Base-by-base conservation (phyloP, 2,329 filamentous ascomycete genomes). In the Monosporascus ibericus region DNA sequence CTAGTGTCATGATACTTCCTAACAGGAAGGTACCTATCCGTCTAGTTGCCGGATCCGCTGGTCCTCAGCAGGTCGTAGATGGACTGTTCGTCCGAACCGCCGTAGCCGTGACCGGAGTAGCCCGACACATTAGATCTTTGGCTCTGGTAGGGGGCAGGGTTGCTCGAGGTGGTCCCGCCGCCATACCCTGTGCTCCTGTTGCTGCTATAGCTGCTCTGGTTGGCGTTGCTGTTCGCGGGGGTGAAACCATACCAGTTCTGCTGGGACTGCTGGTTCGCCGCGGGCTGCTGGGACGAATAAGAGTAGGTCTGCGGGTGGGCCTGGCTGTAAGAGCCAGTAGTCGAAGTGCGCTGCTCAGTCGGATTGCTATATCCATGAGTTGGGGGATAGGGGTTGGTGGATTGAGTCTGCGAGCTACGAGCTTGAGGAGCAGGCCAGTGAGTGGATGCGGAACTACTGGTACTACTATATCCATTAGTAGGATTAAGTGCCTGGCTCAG, bases 181-280 rank as follows among this genome's bases (percentile, higher is more conserved):
- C 53, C 37, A 51, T 64, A 65, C 4, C 52, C 52, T 30, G 50
- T 55, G 51, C 55, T 62, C 40, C 60, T 58, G 48, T 55, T 65
- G 39, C 51, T 57, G 25, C 48, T 53, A 42, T 63, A 67, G 49
- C 46, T 53, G 42, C 47, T 53, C 44, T 62, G 60, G 14, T 49
- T 60, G 24, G 51, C 56, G 46, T 44, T 60, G 50, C 46, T 62
- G 44, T 61, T 63, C 6, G 60, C 55, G 38, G 60, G 47, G 7
- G 57, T 48, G 49, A 71, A 67, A 6, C 64, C 62, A 52, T 70
- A 71, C 70, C 70, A 72, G 27, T 58, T 61, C 48, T 66, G 64
- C 20, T 68, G 64, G 11, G 60, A 55, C 46, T 65, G 66, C 38
- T 65, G 65, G 44, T 48, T 53, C 50, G 58, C 59, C 56, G 50